Conservation (phyloP, 2,329 filamentous ascomycete species). For the Penicillium sp. region DNA sequence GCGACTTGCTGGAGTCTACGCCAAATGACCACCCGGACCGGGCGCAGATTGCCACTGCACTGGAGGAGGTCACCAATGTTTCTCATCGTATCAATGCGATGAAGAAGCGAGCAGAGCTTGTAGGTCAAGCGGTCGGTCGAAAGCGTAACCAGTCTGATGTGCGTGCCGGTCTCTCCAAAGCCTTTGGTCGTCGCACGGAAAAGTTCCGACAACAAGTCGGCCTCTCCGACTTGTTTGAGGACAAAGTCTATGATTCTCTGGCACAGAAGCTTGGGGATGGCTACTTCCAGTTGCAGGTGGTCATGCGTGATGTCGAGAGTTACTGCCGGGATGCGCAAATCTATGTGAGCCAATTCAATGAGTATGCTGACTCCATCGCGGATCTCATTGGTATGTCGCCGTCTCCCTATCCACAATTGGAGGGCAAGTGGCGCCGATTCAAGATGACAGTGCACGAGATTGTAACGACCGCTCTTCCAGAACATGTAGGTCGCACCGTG, state of each 20-base stretch:
- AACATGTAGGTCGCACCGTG: conserved; percentile 60
- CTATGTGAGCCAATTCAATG: conserved; percentile 77
- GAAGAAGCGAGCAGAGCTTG: conserved; percentile 89
- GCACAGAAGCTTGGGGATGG: conserved; percentile 88
- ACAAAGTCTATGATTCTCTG: conserved; percentile 73
- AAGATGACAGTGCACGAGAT: conserved; percentile 84
- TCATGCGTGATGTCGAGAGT: conserved; percentile 87
- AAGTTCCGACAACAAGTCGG: conserved; percentile 72
- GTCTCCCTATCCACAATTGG: conserved; percentile 74
- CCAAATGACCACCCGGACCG: conserved; percentile 80
- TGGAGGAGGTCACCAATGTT: conserved; percentile 63
- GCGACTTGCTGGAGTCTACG: conserved; percentile 74
- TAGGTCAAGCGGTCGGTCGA: conserved; percentile 80
- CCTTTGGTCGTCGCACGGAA: conserved; percentile 83
- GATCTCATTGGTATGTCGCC: conserved; percentile 68
- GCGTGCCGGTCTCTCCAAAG: conserved; percentile 76
- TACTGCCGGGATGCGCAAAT: conserved; percentile 77
- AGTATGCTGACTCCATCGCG: conserved; percentile 77
- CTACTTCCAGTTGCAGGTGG: conserved; percentile 86
- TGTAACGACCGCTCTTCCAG: conserved; percentile 73
- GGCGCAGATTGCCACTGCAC: conserved; percentile 64
- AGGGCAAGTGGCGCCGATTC: conserved; percentile 92
- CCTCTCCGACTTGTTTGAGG: conserved; percentile 65
- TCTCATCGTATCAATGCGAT: conserved; percentile 79
- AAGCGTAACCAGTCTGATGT: conserved; percentile 88